These are phyloP conservation scores for Penicillium bovifimosum DNA, from an alignment of 495 filamentous ascomycete genomes.

Conservation along the genomic window DNA sequence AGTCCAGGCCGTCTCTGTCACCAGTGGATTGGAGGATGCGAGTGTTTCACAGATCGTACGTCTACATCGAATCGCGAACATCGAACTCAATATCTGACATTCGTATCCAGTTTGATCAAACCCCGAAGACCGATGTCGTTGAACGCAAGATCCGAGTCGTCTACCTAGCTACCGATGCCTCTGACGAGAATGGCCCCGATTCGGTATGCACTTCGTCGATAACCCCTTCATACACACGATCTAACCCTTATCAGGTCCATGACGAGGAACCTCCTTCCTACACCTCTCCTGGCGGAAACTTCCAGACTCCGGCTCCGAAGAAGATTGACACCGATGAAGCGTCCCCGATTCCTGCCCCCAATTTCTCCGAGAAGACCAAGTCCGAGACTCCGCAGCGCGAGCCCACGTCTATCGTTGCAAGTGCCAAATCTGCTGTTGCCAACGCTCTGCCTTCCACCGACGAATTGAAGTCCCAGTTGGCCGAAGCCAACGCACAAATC, in stretches of 20 bases:
- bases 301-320: constrained; percentile 44
- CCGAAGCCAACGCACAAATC: constrained; percentile 71
- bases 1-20: constrained; percentile 86
- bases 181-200: constrained; percentile 42
- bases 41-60: constrained; percentile 77
- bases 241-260: constrained; percentile 14
- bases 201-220: constrained; percentile 28
- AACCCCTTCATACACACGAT: neutral
- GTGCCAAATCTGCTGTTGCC: constrained; percentile 38
- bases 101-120: constrained; percentile 54
- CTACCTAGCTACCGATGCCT: constrained; percentile 61
- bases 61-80: constrained; percentile 2
- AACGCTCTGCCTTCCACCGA: constrained; percentile 48
- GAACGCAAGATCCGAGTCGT: constrained; percentile 96
- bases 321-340: constrained; percentile 26
- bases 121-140: constrained; percentile 68
- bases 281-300: constrained; percentile 47
- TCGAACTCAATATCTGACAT: constrained; percentile 11
- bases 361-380: constrained; percentile 42
- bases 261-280: constrained; percentile 53
- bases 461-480: constrained; percentile 65
- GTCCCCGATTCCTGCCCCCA: constrained; percentile 36
- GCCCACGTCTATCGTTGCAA: constrained; percentile 11
- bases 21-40: constrained; percentile 72
- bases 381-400: constrained; percentile 30